Base-by-base conservation (phyloP, 2,329 filamentous ascomycete species). In the Stenocarpella maydis region DNA sequence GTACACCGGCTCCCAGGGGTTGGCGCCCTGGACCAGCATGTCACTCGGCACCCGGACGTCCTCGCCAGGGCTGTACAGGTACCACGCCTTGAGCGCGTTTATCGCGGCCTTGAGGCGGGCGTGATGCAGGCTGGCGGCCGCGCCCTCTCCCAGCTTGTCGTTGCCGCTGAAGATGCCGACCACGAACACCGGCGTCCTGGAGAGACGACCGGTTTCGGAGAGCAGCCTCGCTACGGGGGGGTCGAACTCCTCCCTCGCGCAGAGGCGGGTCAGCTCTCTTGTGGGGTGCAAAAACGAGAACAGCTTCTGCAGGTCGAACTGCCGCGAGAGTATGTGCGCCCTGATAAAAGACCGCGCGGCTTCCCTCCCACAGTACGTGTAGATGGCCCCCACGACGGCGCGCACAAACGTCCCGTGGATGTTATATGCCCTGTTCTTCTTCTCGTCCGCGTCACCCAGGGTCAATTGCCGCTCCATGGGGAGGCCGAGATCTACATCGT, bases 111-210 rank as follows among this genome's bases (percentile, higher is more conserved):
- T 88, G 72, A 88, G 86, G 72, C 93, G 89, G 39, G 92, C 95
- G 75, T 94, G 88, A 73, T 94, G 86, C 68, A 98, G 83, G 80
- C 88, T 95, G 60, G 91, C 84, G 28, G 92, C 96, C 24, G 90
- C 87, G n/a, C 91, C 96, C 83, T 99, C 95, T 68, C 95, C 96
- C 50, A 99, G 85, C 86, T 96, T 95, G 79, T 99, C 95, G 71
- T 86, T 85, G 64, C 95, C 96, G 74, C 92, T 97, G 83, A 92
- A 99, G 71, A 99, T 95, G 69, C 95, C 96, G 17, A 99, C 95
- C 37, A 98, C 90, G 77, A 91, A 98, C 19, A 99, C 96, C 19
- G 96, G 95, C 70, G 92, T 92, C 78, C 92, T 89, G 76, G 92
- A 96, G 74, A 87, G 80, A 69, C 96, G 90, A 78, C 96, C 96